These are phyloP conservation scores for Penicillium griseofulvum DNA, from an alignment of 2,329 filamentous ascomycete genomes.

Conservation along the genomic window DNA sequence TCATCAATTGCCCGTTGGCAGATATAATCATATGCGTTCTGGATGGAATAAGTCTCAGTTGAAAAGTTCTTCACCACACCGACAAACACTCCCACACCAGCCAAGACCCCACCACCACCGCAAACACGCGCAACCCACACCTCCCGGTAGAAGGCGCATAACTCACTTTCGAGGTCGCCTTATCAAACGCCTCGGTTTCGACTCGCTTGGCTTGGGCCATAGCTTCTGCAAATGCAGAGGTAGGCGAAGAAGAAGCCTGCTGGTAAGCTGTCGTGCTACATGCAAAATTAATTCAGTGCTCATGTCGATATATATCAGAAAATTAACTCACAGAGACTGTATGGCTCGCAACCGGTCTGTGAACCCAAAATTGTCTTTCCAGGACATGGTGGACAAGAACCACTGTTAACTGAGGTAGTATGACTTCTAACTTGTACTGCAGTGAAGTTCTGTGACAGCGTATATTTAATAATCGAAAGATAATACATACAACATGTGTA, in stretches of 20 bases:
- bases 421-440: not conserved
- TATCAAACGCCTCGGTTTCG: slow-evolving; percentile 52
- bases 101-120: no score
- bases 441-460: not conserved
- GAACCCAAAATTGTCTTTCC: slow-evolving; percentile 56
- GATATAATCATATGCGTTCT: slow-evolving; percentile 58
- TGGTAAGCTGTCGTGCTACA: slow-evolving; percentile 51
- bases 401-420: not conserved
- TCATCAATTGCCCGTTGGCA: slow-evolving; percentile 41
- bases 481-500: not conserved
- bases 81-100: no score
- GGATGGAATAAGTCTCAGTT: slow-evolving; percentile 23
- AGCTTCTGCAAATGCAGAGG: slow-evolving; percentile 46
- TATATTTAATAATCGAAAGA: not conserved
- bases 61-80: not conserved
- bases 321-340: slow-evolving; percentile 56
- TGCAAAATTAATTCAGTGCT: slow-evolving; percentile 12
- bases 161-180: slow-evolving; percentile 38
- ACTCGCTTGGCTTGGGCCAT: slow-evolving; percentile 60
- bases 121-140: no score
- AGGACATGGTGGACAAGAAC: slow-evolving; percentile 29
- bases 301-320: not conserved
- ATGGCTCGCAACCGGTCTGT: slow-evolving; percentile 63
- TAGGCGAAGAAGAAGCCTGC: slow-evolving; percentile 41
- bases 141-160: slow-evolving; percentile 3